These are phyloP conservation scores for Colletotrichum sp. DNA, from an alignment of 2,329 filamentous ascomycete genomes.

Conservation along the genomic window DNA sequence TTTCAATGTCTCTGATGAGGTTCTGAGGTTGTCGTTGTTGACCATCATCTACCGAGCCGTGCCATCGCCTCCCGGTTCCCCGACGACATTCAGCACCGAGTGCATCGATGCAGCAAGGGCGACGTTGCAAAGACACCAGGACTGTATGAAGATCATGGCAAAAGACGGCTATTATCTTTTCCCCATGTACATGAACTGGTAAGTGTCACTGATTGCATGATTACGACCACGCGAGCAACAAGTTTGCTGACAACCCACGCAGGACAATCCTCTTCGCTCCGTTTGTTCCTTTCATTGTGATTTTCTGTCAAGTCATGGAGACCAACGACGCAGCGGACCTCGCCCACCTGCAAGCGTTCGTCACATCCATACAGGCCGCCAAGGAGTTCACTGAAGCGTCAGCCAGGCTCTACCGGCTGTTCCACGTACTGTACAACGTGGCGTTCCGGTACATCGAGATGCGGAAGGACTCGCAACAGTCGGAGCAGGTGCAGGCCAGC, in stretches of 20 bases:
- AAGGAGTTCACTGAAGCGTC: slow-evolving; percentile 52
- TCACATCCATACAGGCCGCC: slow-evolving; percentile 54
- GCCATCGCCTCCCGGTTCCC: slow-evolving; percentile 30
- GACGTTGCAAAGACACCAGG: slow-evolving; percentile 44
- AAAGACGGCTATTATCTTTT: slow-evolving; percentile 41
- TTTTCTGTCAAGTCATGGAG: slow-evolving; percentile 57
- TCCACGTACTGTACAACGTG: slow-evolving; percentile 62
- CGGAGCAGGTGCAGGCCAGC: slow-evolving; percentile 34
- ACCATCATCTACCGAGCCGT: slow-evolving; percentile 49
- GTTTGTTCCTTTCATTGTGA: slow-evolving; percentile 58
- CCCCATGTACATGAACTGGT: slow-evolving; percentile 48
- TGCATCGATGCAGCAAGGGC: slow-evolving; percentile 47
- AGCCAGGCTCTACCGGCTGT: slow-evolving; percentile 61
- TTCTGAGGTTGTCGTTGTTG: slow-evolving; percentile 45
- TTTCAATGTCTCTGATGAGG: slow-evolving; percentile 43
- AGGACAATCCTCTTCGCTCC: slow-evolving; percentile 55
- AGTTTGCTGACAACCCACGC: neutral
- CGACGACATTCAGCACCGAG: slow-evolving; percentile 42
- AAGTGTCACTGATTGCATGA: slow-evolving; percentile 11
- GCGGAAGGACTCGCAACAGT: slow-evolving; percentile 37
- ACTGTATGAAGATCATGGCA: slow-evolving; percentile 43
- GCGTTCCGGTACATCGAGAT: slow-evolving; percentile 64
- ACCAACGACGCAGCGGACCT: slow-evolving; percentile 46
- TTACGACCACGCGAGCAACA: neutral
- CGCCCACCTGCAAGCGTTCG: slow-evolving; percentile 54